Conservation (phyloP, 2,329 filamentous ascomycete species). For the Fusarium denticulatum region DNA sequence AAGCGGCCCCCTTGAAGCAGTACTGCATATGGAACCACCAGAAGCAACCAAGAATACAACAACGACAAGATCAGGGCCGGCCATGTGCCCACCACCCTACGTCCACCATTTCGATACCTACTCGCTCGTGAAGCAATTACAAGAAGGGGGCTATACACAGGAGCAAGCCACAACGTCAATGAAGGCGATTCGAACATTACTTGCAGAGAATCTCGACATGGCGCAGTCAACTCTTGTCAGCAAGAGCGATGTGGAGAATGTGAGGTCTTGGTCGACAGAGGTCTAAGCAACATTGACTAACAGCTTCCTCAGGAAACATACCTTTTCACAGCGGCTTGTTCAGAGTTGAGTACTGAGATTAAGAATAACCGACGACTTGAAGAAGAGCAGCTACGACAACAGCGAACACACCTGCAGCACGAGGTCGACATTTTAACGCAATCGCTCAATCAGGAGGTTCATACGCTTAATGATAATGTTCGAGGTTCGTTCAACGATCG, state of each 20-base stretch:
- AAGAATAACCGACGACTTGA: slow-evolving; percentile 79
- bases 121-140: slow-evolving; percentile 83
- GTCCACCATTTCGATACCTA: slow-evolving; percentile 98
- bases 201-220: slow-evolving; percentile 82
- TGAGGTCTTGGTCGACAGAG: slow-evolving; percentile 24
- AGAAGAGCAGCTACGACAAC: slow-evolving; percentile 83
- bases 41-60: slow-evolving; percentile 46
- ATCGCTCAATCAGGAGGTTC: slow-evolving; percentile 82
- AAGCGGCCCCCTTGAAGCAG: slow-evolving; percentile 61
- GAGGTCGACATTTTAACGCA: slow-evolving; percentile 94
- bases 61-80: slow-evolving; percentile 62
- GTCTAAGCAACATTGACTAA: slow-evolving; percentile 19
- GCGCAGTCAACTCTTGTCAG: slow-evolving; percentile 84
- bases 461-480: slow-evolving; percentile 86
- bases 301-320: slow-evolving; percentile 74
- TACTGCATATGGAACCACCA: slow-evolving; percentile 58
- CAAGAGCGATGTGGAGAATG: slow-evolving; percentile 92
- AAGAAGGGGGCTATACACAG: slow-evolving; percentile 76
- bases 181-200: slow-evolving; percentile 85
- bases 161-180: slow-evolving; percentile 85
- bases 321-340: slow-evolving; percentile 92
- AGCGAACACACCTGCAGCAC: slow-evolving; percentile 87
- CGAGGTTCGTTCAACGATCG: slow-evolving; percentile 96
- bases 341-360: slow-evolving; percentile 88
- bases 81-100: slow-evolving; percentile 79